These are phyloP conservation scores for Leccinum incarnatum DNA, from an alignment of 768 basidiomycete species.

Conservation along the genomic window DNA sequence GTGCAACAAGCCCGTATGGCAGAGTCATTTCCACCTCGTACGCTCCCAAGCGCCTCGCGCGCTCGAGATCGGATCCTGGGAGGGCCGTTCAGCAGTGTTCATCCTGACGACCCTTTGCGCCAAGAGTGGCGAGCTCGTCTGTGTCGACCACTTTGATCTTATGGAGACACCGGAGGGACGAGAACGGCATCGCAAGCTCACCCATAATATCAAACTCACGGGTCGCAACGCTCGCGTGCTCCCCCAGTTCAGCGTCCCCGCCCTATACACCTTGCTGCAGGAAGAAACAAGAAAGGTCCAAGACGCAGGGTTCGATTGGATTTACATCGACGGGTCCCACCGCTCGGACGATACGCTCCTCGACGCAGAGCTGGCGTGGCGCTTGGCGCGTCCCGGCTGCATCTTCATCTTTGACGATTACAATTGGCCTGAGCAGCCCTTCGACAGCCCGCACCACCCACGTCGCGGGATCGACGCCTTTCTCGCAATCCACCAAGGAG, in stretches of 20 bases:
- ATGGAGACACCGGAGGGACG: conserved; percentile 45
- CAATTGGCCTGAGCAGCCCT: conserved; percentile 47
- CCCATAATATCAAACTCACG: conserved; percentile 47
- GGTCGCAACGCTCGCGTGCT: conserved; percentile 46
- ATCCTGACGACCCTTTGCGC: conserved; percentile 47
- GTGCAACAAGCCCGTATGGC: conserved; percentile 43
- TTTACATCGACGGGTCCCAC: conserved; percentile 60
- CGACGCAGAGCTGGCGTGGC: conserved; percentile 60
- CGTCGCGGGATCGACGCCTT: conserved; percentile 57
- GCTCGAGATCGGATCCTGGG: conserved; percentile 62
- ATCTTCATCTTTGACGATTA: conserved; percentile 61
- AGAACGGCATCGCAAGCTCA: conserved; percentile 42
- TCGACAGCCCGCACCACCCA: conserved; percentile 51
- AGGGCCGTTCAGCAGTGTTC: conserved; percentile 61
- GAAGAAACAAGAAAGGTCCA: conserved; percentile 39
- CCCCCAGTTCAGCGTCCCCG: conserved; percentile 52
- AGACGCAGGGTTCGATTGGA: conserved; percentile 51
- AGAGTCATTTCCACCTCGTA: conserved; percentile 39
- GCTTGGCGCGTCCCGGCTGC: conserved; percentile 48
- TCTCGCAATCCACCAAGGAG: conserved; percentile 46
- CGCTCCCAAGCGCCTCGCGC: conserved; percentile 40
- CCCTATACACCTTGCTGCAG: conserved; percentile 42
- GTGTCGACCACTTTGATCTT: conserved; percentile 61
- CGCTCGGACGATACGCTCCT: conserved; percentile 58
- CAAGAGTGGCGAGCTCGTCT: conserved; percentile 44